Base-by-base conservation (phyloP, 2,329 filamentous ascomycete genomes). In the Aspergillus sp. region DNA sequence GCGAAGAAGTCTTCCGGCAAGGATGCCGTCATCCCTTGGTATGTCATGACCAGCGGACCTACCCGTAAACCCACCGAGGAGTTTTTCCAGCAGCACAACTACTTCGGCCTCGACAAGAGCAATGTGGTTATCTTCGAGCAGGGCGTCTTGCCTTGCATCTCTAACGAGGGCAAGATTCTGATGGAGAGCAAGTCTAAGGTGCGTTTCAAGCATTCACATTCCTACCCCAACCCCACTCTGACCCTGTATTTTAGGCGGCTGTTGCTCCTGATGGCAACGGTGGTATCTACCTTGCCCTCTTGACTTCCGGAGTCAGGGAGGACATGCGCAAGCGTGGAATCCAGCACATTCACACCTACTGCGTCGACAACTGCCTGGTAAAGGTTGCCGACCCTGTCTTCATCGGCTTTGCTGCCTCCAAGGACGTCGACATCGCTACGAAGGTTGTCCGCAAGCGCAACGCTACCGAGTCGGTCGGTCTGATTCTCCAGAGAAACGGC, bases 401-500 rank as follows among this genome's bases (percentile, higher is more conserved):
- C 81, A 89, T 98, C 70, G 95, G 95, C 68, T 98, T 98, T 80
- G 86, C 92, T 4, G 92, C 94, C 44, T 86, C 88, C 54, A 91
- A 94, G 77, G 81, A 92, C 62, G 94, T 97, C 69, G 92, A 96
- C 79, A 96, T 99, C 71, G 94, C 94, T 32, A 99, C 95, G 69
- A 99, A 99, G 84, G 95, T 97, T n/a, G 95, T 99, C 62, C 91
- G 95, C 70, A 99, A 99, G 87, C 92, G 95, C 71, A 90, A 94
- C 74, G 94, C 95, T 56, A 96, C 92, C 73, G 95, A 99, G 82
- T 92, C 92, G 1, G 95, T 99, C 39, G 95, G 95, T 49, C 84
- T 99, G 63, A 98, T 99, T 71, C 81, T 99, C 59, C 88, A 90
- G 73, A 96, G 96, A 86, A 96, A 98, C 77, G 93, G 93, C 78